A percentile compares a stretch with the other conserved stretches of the same genome.
Evolutionary conservation across 768 basidiomycete genomes (phyloP).

Genomic region (Lactarius trivialis): DNA sequence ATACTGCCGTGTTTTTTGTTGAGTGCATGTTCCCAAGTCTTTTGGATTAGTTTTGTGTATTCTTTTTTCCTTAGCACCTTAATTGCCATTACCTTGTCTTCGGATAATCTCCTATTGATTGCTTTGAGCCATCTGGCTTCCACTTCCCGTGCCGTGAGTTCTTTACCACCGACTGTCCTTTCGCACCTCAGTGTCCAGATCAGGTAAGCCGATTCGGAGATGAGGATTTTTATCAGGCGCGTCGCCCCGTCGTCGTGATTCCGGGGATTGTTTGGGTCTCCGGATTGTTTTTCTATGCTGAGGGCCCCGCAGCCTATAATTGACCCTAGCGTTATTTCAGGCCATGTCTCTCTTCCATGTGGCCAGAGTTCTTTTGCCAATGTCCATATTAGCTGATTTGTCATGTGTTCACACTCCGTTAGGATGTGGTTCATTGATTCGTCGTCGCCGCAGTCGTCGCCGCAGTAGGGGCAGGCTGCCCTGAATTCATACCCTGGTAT

Average conservation of each 20-base stretch:
- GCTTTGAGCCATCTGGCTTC: neutral
- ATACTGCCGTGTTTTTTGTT: no score
- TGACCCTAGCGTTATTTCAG: neutral
- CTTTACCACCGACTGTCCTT: neutral
- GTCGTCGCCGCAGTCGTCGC: neutral
- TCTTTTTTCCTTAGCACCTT: neutral
- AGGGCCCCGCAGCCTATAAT: conserved; percentile 13
- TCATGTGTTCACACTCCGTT: neutral
- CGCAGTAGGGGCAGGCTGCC: no score
- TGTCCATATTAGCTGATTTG: neutral
- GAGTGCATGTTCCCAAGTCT: neutral
- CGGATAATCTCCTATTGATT: neutral
- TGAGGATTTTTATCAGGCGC: no score
- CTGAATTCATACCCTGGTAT: neutral
- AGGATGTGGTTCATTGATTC: conserved; percentile 27
- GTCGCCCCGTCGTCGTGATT: no score
- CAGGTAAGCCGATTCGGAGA: no score
- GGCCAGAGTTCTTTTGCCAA: neutral
- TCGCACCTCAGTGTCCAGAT: no score
- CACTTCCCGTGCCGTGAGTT: neutral
- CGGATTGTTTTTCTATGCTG: neutral
- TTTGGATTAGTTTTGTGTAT: neutral
- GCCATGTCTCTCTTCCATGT: neutral
- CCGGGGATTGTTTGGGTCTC: no score
- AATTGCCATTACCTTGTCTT: neutral